phyloP scores from a whole-genome alignment of 345 rosid species.

The Linum tenue region DNA sequence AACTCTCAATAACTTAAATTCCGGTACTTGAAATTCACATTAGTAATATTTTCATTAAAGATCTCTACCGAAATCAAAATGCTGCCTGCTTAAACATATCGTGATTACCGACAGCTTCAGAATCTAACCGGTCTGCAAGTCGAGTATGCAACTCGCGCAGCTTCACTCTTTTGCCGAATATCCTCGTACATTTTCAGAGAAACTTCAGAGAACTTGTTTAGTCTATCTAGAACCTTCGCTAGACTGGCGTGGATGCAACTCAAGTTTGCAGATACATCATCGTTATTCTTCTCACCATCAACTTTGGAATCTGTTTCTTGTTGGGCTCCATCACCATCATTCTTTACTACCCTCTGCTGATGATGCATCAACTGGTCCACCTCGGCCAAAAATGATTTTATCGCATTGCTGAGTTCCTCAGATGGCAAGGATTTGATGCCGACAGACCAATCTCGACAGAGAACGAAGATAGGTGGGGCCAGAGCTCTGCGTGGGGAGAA shows the following conservation, averaged over 20 bases:
- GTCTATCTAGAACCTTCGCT: constrained; percentile 63
- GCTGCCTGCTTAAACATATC: neutral
- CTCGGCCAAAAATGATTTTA: constrained; percentile 49
- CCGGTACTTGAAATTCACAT: neutral
- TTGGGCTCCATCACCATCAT: constrained; percentile 27
- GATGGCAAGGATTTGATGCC: constrained; percentile 63
- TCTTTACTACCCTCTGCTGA: constrained; percentile 19
- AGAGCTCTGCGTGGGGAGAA: constrained; percentile 68
- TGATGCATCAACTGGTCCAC: constrained; percentile 38
- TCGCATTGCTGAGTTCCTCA: constrained; percentile 52
- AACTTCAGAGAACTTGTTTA: constrained; percentile 76
- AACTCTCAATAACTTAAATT: too few species aligned
- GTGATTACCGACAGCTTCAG: constrained; percentile 6
- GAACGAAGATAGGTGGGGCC: constrained; percentile 74
- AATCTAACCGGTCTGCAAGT: constrained; percentile 37
- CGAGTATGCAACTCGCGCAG: constrained; percentile 49
- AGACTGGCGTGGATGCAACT: constrained; percentile 55
- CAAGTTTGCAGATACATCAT: constrained; percentile 33
- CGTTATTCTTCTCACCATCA: constrained; percentile 14
- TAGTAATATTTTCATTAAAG: neutral
- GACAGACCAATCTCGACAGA: constrained; percentile 69
- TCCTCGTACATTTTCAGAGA: constrained; percentile 89
- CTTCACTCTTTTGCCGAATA: constrained; percentile 53
- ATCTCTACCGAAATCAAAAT: neutral
- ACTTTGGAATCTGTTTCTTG: constrained; percentile 29